Base-by-base conservation (phyloP, 106 monocot genomes). In the Dendrobium huoshanense region DNA sequence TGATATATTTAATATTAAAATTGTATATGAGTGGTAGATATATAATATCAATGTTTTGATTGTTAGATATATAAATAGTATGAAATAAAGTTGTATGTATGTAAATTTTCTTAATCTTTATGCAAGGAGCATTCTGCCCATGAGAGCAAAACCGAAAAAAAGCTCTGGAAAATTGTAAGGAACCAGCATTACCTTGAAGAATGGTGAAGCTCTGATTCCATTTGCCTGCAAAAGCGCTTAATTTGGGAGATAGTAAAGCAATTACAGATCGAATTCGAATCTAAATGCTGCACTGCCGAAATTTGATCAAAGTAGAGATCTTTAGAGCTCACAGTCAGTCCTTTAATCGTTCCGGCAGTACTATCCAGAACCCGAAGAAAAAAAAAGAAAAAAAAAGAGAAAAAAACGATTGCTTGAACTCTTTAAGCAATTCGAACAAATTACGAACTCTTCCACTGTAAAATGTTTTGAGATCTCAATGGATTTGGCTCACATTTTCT, bases 181-280 rank as follows among this genome's bases (percentile, higher is more conserved):
- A 45, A 45, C 45, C 45, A 45, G 45, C 54, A 4, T 77, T 77
- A 47, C 56, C 81, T 81, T 81, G 58, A 54, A 41, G 3, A 15
- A 41, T 56, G 81, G 74, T 81, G 41, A 81, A 81, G 56, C 42
- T 58, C 41, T 24, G 55, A 75, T 74, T 75, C 81, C 4, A 41
- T 81, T 41, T 73, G 56, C 33, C 24, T 4, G n/a, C 72, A 56
- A 73, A 72, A 72, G 80, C 45, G 45, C 45, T 45, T 45, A 6
- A 9, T 9, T 7, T 7, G 3, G 49, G 27, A 11, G 61, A 33
- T 80, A 25, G 27, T n/a, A 49, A 58, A 56, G 59, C 58, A 49
- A 49, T 33, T 27, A 31, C 37, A 73, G n/a, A 55, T 48, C 25
- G 33, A 41, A 55, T 42, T 33, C 40, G 7, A 72, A 2, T 25